phyloP scores from a whole-genome alignment of 768 basidiomycete species.

The Harrya chromipes region DNA sequence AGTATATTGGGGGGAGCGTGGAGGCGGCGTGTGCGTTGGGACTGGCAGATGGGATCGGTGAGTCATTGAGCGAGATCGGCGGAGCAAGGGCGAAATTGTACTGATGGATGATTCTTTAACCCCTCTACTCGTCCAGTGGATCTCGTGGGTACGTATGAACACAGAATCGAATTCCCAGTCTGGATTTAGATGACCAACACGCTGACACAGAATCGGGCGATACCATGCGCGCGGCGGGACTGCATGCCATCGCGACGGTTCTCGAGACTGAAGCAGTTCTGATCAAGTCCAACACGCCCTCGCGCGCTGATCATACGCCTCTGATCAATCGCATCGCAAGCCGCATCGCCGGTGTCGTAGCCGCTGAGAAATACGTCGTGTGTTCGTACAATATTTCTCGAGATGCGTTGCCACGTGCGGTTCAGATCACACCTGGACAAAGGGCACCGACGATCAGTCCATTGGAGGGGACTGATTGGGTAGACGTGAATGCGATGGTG shows the following conservation, averaged over 20 bases:
- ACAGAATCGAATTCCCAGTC: neutral
- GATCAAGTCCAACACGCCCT: constrained; percentile 71
- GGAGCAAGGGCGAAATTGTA: neutral
- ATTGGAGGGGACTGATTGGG: constrained; percentile 83
- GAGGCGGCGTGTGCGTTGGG: constrained; percentile 97
- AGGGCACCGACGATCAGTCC: constrained; percentile 85
- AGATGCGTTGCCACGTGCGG: constrained; percentile 56
- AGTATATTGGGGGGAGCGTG: constrained; percentile 96
- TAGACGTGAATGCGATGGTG: constrained; percentile 91
- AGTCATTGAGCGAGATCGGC: constrained; percentile 20
- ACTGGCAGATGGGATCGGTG: constrained; percentile 94
- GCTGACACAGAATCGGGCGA: constrained; percentile 83
- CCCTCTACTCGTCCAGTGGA: constrained; percentile 57
- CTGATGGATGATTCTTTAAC: neutral
- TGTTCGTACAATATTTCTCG: constrained; percentile 92
- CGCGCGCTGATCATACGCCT: constrained; percentile 57
- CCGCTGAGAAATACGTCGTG: constrained; percentile 80
- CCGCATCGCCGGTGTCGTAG: constrained; percentile 90
- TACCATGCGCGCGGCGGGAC: constrained; percentile 97
- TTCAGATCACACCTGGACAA: constrained; percentile 80
- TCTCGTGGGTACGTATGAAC: constrained; percentile 73
- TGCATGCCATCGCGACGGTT: constrained; percentile 89
- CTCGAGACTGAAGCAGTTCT: constrained; percentile 88
- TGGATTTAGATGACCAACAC: too few species aligned
- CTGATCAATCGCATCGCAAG: constrained; percentile 78